Percentiles rank a stretch among this genome's conserved stretches.
phyloP scores from a whole-genome alignment of 139 green algal genomes.

The Pycnococcus provasolii region DNA sequence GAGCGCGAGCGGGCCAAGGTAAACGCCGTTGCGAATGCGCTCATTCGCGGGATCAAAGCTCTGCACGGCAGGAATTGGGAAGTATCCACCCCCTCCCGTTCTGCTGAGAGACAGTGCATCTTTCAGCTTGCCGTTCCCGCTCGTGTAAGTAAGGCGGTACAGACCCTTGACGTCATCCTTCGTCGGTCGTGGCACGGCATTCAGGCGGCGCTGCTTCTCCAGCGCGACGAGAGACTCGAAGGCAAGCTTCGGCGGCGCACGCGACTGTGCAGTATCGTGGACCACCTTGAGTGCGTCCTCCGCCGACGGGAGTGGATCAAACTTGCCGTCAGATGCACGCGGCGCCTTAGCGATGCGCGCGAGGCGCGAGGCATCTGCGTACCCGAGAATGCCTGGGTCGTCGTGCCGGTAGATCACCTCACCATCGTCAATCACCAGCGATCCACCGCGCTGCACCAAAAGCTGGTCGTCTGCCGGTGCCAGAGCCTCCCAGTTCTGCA shows the following conservation, averaged over 20 bases:
- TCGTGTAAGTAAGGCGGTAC: slow-evolving; percentile 7
- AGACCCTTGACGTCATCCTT: slow-evolving; percentile 7
- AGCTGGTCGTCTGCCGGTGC: slow-evolving; percentile 19
- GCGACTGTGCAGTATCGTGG: background rate
- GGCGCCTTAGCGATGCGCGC: background rate
- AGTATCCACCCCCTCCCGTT: slow-evolving; percentile 26
- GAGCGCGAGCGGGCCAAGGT: slow-evolving; percentile 26
- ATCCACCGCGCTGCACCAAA: slow-evolving; percentile 30
- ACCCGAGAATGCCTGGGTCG: slow-evolving; percentile 34
- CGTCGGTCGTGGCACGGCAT: too few relatives aligned
- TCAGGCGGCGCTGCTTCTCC: slow-evolving; percentile 5
- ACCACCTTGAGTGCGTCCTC: background rate
- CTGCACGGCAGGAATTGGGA: slow-evolving; percentile 35
- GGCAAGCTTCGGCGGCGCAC: background rate
- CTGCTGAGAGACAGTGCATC: slow-evolving; percentile 15
- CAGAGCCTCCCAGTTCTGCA: slow-evolving; percentile 28
- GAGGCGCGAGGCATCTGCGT: slow-evolving; percentile 6
- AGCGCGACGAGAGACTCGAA: slow-evolving; percentile 9
- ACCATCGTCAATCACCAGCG: slow-evolving; percentile 23
- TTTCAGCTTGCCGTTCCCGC: slow-evolving; percentile 7
- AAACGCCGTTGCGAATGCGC: slow-evolving; percentile 34
- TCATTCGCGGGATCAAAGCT: slow-evolving; percentile 28
- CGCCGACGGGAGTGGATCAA: background rate
- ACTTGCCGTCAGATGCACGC: background rate
- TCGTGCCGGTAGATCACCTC: slow-evolving; percentile 18